A percentile compares a stretch with the other conserved stretches of the same genome.
Evolutionary conservation across 805 yeast genomes (phyloP).

Genomic region (Candida loeiensis): DNA sequence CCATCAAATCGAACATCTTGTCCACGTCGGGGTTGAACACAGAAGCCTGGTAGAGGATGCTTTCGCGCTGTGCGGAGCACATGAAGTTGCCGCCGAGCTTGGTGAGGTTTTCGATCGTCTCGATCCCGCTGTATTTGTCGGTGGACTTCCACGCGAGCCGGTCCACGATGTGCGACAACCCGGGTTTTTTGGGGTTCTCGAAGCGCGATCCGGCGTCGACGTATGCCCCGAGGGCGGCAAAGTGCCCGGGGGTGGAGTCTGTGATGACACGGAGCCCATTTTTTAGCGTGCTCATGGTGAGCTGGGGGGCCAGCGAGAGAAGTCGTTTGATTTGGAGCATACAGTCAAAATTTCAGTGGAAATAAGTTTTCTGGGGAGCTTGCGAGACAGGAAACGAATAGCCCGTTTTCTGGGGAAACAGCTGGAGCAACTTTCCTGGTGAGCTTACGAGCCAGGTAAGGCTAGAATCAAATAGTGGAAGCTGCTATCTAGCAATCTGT

Average conservation of each 20-base stretch:
- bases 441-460: no score
- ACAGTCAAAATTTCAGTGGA: neutral
- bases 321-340: constrained; percentile 1
- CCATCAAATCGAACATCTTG: constrained; percentile 68
- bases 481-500: no score
- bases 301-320: constrained; percentile 6
- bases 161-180: constrained; percentile 81
- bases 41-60: constrained; percentile 90
- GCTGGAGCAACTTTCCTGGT: no score
- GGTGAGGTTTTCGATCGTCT: constrained; percentile 74
- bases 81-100: constrained; percentile 90
- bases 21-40: constrained; percentile 85
- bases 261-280: constrained; percentile 85
- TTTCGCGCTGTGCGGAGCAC: constrained; percentile 89
- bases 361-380: no score
- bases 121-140: constrained; percentile 49
- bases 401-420: no score
- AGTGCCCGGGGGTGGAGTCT: constrained; percentile 84
- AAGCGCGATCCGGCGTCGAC: constrained; percentile 88
- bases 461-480: no score
- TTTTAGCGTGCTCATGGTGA: constrained; percentile 42
- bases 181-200: constrained; percentile 58
- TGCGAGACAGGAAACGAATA: no score
- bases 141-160: constrained; percentile 82
- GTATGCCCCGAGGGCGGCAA: constrained; percentile 85